phyloP scores from a whole-genome alignment of 2,329 filamentous ascomycete species.

The Penicillium sp. region DNA sequence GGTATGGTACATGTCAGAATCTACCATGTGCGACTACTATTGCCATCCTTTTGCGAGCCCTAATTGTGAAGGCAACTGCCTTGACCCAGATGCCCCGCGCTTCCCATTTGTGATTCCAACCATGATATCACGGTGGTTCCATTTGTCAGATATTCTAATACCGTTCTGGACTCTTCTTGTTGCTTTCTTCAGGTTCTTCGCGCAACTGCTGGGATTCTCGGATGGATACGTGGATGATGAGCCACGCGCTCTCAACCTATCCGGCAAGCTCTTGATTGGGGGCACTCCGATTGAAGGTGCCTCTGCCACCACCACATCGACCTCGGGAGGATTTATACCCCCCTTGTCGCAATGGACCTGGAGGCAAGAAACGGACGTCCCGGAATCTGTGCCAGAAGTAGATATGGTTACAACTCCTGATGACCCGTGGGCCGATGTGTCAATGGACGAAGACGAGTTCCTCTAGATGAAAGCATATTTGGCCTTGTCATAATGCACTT shows the following conservation, averaged over 20 bases:
- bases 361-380: slow-evolving; percentile 5
- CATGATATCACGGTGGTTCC: slow-evolving; percentile 55
- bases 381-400: slow-evolving; percentile 17
- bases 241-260: slow-evolving; percentile 28
- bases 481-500: neutral
- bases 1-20: slow-evolving; percentile 56
- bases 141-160: slow-evolving; percentile 36
- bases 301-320: slow-evolving; percentile 25
- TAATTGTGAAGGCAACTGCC: slow-evolving; percentile 55
- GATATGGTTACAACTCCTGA: slow-evolving; percentile 14
- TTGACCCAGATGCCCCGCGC: slow-evolving; percentile 56
- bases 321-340: slow-evolving; percentile 18
- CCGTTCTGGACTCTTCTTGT: slow-evolving; percentile 38
- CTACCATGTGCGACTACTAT: slow-evolving; percentile 55
- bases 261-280: slow-evolving; percentile 37
- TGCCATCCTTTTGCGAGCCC: slow-evolving; percentile 56
- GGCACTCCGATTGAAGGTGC: slow-evolving; percentile 30
- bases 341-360: slow-evolving; percentile 15
- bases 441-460: slow-evolving; percentile 42
- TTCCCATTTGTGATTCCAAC: slow-evolving; percentile 63
- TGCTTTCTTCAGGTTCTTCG: slow-evolving; percentile 36
- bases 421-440: slow-evolving; percentile 24
- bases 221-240: slow-evolving; percentile 50
- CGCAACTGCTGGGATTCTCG: slow-evolving; percentile 45
- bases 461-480: slow-evolving; percentile 21